Evolutionary conservation across 108 stramenopile species (phyloP).

Genomic region (Aureococcus anophagefferens): DNA sequence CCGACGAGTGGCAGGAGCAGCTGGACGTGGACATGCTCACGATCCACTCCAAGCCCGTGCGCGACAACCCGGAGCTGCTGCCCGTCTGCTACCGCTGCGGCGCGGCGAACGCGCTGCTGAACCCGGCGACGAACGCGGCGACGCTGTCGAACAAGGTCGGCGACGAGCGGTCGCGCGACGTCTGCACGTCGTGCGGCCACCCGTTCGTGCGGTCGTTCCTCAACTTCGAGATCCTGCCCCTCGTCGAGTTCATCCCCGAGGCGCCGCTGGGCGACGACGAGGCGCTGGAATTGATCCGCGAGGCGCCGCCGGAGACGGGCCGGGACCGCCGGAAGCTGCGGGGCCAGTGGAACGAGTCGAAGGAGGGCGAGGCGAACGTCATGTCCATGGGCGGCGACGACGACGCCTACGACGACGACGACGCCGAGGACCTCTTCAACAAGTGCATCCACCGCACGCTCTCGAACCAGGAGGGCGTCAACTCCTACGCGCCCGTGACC

Average conservation of each 20-base stretch:
- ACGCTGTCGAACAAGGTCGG: neutral
- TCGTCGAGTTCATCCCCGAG: conserved; percentile 61
- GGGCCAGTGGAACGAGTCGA: conserved; percentile 7
- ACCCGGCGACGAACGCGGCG: conserved; percentile 13
- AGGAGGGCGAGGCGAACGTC: conserved; percentile 17
- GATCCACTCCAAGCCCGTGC: conserved; percentile 48
- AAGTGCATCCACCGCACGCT: conserved; percentile 33
- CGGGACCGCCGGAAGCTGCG: neutral
- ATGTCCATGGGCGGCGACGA: conserved; percentile 13
- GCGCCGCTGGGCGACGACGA: conserved; percentile 38
- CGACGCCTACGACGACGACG: conserved; percentile 7
- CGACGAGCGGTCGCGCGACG: conserved; percentile 31
- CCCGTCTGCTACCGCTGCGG: conserved; percentile 64
- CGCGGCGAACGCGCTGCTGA: conserved; percentile 47
- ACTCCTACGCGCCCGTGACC: conserved; percentile 24
- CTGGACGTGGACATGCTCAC: conserved; percentile 53
- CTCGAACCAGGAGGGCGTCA: conserved; percentile 28
- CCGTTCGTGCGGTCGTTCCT: conserved; percentile 56
- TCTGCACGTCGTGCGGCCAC: conserved; percentile 56
- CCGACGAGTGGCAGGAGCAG: conserved; percentile 35
- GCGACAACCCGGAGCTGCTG: conserved; percentile 48
- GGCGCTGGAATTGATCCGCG: conserved; percentile 26
- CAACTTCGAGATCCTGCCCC: conserved; percentile 58
- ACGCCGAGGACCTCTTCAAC: conserved; percentile 25
- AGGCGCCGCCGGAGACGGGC: conserved; percentile 3